Conservation (phyloP, 148 eudicot genomes). For the Rhododendron mucronatum region DNA sequence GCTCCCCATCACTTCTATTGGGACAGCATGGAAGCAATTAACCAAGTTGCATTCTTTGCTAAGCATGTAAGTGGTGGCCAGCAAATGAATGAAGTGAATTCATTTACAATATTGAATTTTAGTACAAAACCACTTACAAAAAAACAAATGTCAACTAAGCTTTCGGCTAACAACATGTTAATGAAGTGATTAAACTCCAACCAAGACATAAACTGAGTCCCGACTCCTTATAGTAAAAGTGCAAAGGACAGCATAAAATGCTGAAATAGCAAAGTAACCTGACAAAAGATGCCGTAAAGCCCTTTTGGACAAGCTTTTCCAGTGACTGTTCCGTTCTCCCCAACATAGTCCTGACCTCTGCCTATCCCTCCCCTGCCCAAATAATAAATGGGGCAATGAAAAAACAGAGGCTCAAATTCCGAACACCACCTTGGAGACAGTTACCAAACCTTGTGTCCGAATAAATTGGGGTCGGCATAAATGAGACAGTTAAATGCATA, state of each 20-base stretch:
- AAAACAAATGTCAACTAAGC: background rate
- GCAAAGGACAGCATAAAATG: background rate
- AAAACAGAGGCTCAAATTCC: background rate
- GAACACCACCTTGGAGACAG: background rate
- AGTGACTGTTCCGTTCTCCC: constrained; percentile 83
- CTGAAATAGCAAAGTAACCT: constrained; percentile 38
- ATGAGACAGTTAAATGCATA: background rate
- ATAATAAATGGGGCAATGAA: background rate
- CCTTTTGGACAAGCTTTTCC: constrained; percentile 90
- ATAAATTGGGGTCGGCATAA: background rate
- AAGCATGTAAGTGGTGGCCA: background rate
- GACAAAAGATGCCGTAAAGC: constrained; percentile 87
- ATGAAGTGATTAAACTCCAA: background rate
- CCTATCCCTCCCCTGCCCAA: constrained; percentile 77
- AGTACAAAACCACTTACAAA: background rate
- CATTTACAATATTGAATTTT: background rate
- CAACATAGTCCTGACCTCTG: constrained; percentile 62
- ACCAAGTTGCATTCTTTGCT: constrained; percentile 1
- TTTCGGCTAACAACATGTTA: background rate
- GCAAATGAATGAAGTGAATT: constrained; percentile 1
- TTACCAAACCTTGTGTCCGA: background rate
- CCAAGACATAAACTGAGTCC: background rate
- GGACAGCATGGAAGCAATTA: background rate
- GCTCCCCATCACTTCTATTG: background rate
- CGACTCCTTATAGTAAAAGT: background rate